phyloP scores from a whole-genome alignment of 208 protist genomes.

The Crithidia fasciculata region DNA sequence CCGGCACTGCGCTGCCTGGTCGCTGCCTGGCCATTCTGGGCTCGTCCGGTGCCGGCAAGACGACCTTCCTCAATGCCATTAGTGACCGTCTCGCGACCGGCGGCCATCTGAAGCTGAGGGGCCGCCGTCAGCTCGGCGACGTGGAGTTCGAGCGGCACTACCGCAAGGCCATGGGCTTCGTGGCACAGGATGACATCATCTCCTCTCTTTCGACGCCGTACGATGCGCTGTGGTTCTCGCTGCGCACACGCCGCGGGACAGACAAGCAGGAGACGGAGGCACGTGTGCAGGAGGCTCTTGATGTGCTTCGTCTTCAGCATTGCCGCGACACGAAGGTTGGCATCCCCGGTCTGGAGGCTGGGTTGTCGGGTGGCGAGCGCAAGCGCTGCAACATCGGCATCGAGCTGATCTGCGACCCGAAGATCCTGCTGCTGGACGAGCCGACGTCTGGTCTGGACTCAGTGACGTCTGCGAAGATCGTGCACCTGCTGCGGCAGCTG shows the following conservation, averaged over 20 bases:
- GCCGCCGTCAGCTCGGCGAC: conserved; percentile 70
- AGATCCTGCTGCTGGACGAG: conserved; percentile 90
- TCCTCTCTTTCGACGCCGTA: conserved; percentile 66
- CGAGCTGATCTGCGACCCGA: conserved; percentile 89
- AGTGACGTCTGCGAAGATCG: conserved; percentile 79
- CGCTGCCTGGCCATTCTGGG: conserved; percentile 86
- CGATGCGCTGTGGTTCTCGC: conserved; percentile 75
- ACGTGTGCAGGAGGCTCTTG: conserved; percentile 69
- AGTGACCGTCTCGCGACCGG: conserved; percentile 60
- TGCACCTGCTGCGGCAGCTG: conserved; percentile 78
- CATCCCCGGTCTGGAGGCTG: conserved; percentile 61
- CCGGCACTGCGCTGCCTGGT: conserved; percentile 71
- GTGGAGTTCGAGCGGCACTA: conserved; percentile 60
- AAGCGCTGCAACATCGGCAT: conserved; percentile 90
- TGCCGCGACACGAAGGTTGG: conserved; percentile 79
- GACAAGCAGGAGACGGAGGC: conserved; percentile 40
- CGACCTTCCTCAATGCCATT: conserved; percentile 68
- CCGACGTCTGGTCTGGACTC: conserved; percentile 92
- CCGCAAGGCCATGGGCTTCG: conserved; percentile 76
- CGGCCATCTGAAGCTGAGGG: conserved; percentile 45
- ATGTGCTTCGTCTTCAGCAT: conserved; percentile 67
- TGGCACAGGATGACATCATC: conserved; percentile 86
- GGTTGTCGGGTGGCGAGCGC: conserved; percentile 89
- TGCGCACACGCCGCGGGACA: conserved; percentile 71
- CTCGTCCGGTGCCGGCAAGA: conserved; percentile 86